phyloP scores from a whole-genome alignment of 208 protist genomes.

The Crithidia mellificae region DNA sequence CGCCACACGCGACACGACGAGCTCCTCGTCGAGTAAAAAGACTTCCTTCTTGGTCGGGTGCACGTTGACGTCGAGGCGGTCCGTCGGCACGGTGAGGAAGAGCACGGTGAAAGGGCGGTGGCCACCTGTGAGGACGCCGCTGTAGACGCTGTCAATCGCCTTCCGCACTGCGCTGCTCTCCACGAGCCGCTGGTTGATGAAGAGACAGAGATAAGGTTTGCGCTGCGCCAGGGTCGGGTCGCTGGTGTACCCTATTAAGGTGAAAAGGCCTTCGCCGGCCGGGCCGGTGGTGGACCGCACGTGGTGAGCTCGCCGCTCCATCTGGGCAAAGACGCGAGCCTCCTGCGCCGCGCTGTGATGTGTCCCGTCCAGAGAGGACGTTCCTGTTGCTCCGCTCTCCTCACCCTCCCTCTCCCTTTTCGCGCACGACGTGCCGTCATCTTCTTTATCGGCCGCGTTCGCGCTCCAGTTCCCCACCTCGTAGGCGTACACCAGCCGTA shows the following conservation, averaged over 20 bases:
- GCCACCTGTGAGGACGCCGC: constrained; percentile 81
- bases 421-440: neutral
- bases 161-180: constrained; percentile 80
- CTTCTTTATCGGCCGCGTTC: neutral
- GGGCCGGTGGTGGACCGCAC: constrained; percentile 36
- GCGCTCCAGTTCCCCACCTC: constrained; percentile 10
- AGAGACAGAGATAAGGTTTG: constrained; percentile 72
- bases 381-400: too few species aligned
- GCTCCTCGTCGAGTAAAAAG: constrained; percentile 80
- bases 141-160: constrained; percentile 91
- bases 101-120: constrained; percentile 95
- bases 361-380: neutral
- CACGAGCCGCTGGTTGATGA: constrained; percentile 88
- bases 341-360: constrained; percentile 1
- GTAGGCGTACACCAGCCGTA: constrained; percentile 60
- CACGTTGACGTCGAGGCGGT: constrained; percentile 98
- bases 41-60: constrained; percentile 98
- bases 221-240: constrained; percentile 64
- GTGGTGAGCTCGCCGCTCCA: constrained; percentile 17
- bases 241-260: constrained; percentile 79
- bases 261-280: constrained; percentile 55
- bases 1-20: constrained; percentile 58
- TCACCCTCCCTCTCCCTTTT: neutral
- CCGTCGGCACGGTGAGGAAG: constrained; percentile 84
- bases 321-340: constrained; percentile 29